These are phyloP conservation scores for Gossypium aridum DNA, from an alignment of 441 rosid genomes.

Conservation along the genomic window DNA sequence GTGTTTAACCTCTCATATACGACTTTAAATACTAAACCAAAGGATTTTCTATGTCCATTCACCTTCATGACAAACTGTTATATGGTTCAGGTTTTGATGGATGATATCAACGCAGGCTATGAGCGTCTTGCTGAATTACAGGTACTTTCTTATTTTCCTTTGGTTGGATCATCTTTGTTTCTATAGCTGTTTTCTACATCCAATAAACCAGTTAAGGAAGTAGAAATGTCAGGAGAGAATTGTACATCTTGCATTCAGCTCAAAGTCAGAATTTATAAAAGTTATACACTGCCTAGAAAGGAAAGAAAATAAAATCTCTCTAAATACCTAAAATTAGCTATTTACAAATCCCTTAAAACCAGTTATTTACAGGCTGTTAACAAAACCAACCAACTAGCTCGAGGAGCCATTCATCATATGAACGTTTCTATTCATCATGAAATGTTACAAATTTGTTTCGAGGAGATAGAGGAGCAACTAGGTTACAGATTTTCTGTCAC, in stretches of 20 bases:
- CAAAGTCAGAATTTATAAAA: too few relatives aligned
- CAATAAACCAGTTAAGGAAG: neutral
- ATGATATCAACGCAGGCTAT: slow-evolving; percentile 79
- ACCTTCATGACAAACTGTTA: slow-evolving; percentile 8
- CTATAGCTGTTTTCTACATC: neutral
- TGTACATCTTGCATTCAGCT: too few relatives aligned
- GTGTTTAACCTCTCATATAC: neutral
- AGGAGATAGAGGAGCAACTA: neutral
- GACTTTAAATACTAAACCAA: neutral
- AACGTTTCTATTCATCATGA: neutral
- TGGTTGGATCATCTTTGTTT: neutral
- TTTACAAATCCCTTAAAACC: too few relatives aligned
- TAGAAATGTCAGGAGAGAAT: too few relatives aligned
- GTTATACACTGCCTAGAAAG: too few relatives aligned
- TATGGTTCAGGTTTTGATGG: slow-evolving; percentile 70
- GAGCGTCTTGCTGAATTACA: slow-evolving; percentile 91
- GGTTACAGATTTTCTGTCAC: neutral
- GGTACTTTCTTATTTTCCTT: slow-evolving; percentile 30
- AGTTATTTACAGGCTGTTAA: too few relatives aligned
- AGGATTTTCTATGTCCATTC: neutral
- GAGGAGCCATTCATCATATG: neutral
- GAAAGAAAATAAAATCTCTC: too few relatives aligned
- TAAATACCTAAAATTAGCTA: too few relatives aligned
- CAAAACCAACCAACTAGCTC: neutral
- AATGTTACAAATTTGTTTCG: neutral